Conservation (phyloP, 139 green algal genomes). For the Edaphochlamys debaryana region DNA sequence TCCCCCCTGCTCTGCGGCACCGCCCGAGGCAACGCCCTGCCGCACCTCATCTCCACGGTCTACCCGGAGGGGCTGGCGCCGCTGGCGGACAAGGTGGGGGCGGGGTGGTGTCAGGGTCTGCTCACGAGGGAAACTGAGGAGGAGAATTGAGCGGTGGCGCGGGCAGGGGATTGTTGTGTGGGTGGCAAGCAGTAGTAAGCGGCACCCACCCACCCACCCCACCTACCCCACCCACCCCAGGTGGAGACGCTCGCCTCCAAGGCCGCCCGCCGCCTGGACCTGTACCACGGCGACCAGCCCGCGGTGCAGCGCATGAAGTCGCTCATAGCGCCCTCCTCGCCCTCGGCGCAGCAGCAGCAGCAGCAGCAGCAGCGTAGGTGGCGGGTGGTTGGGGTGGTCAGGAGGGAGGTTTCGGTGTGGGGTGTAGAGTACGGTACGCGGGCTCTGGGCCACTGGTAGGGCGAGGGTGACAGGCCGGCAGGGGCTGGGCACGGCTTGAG, state of each 20-base stretch:
- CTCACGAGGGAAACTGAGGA: too few species aligned
- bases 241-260: constrained; percentile 28
- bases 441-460: too few species aligned
- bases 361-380: too few species aligned
- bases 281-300: neutral
- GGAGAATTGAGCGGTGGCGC: too few species aligned
- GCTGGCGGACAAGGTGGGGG: constrained; percentile 49
- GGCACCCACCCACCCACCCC: neutral
- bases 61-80: constrained; percentile 55
- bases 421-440: too few species aligned
- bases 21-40: constrained; percentile 37
- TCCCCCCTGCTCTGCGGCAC: constrained; percentile 39
- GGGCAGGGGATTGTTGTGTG: neutral
- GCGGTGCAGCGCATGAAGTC: constrained; percentile 12
- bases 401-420: too few species aligned
- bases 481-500: too few species aligned
- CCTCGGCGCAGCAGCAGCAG: too few species aligned
- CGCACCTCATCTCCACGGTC: constrained; percentile 39
- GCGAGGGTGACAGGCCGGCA: too few species aligned
- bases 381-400: too few species aligned
- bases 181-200: too few species aligned
- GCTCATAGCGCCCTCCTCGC: constrained; percentile 11
- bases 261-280: constrained; percentile 26
- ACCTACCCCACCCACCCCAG: neutral
- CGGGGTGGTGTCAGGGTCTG: too few species aligned